A percentile compares a stretch with the other conserved stretches of the same genome.
These are phyloP conservation scores for Hypoxylon sp. DNA, from an alignment of 2,329 filamentous ascomycete species.

Conservation along the genomic window DNA sequence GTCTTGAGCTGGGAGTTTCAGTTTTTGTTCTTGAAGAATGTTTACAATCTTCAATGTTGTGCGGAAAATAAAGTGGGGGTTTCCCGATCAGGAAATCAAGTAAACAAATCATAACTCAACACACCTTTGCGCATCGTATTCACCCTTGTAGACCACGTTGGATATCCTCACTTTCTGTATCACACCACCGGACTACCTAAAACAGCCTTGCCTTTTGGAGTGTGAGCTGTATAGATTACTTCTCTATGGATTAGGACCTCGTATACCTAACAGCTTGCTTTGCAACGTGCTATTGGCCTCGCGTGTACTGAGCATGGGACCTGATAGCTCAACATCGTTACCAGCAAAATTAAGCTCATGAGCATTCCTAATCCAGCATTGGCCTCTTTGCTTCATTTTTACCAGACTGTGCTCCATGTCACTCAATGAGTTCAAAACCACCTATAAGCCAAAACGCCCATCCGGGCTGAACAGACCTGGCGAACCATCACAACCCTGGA, in stretches of 20 bases:
- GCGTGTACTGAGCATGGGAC: slow-evolving; percentile 6
- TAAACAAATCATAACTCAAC: slow-evolving; percentile 47
- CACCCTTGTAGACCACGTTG: slow-evolving; percentile 15
- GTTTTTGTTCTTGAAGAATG: slow-evolving; percentile 4
- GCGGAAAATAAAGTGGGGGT: slow-evolving; percentile 25
- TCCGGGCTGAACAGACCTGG: slow-evolving; percentile 38
- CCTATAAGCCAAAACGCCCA: slow-evolving; percentile 43
- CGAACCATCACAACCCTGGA: slow-evolving; percentile 55
- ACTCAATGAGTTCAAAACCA: slow-evolving; percentile 38
- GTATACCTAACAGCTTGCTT: slow-evolving; percentile 17
- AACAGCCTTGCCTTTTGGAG: background rate
- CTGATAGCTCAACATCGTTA: slow-evolving; percentile 17
- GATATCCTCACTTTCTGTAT: slow-evolving; percentile 8
- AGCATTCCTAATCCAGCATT: slow-evolving; percentile 17
- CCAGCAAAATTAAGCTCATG: slow-evolving; percentile 20
- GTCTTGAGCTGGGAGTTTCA: background rate
- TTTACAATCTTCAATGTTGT: slow-evolving; percentile 17
- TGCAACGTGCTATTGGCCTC: slow-evolving; percentile 5
- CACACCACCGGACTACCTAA: slow-evolving; percentile 1
- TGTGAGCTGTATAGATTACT: slow-evolving; percentile 12
- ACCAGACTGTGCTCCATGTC: slow-evolving; percentile 38
- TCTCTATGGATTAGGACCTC: background rate
- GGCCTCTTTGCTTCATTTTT: slow-evolving; percentile 22
- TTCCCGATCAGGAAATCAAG: slow-evolving; percentile 48
- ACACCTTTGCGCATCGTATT: slow-evolving; percentile 17